Evolutionary conservation across 352 stramenopile species (phyloP), one percentile per base, ranked within the genome.

Genomic region (Globisporangium heterothallicum): DNA sequence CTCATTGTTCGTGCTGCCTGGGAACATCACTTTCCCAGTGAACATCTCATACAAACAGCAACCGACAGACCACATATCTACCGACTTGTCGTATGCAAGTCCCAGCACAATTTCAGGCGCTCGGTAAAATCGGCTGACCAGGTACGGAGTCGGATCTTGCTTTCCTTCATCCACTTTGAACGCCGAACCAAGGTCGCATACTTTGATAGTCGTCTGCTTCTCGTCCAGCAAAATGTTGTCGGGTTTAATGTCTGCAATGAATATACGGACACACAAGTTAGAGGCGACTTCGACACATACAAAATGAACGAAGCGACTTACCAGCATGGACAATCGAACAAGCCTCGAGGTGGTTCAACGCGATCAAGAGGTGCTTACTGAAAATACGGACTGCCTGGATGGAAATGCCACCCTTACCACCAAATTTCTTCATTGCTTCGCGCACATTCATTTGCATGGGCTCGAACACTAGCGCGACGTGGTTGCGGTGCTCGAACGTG

Each of bases 111-210:
- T 92, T 71, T 99, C 96, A 2, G 96, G 97, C 18, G 97, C 95
- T 48, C 97, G 92, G 72, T 99, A 99, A 66, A 98, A 99, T 25
- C 96, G 80, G 53, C 91, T 98, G n/a, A 99, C 97, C 8, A 99
- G 74, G 63, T 99, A 99, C 12, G 97, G 96, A 16, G 97, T 98
- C 21, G 94, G 88, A 43, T 98, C 89, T 59, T 97, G 95, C 47
- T 97, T 90, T 6, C 78, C 78, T 18, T 88, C 82, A 19, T 84
- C 82, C 49, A 92, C 69, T 61, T 97, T 92, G 48, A 98, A 98
- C 12, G 97, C 97, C 21, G 78, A 96, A 0, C 97, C 97, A 78
- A 99, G 99, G 72, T 99, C 97, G 54, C 90, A 97, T 16, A 99
- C 57, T 66, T 99, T 98, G 45, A 98, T 78, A 19, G 85, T 96